Evolutionary conservation across 371 early-diverging fungal species (phyloP), one percentile per base, ranked within the genome.

Genomic region (Mucor piriformis): DNA sequence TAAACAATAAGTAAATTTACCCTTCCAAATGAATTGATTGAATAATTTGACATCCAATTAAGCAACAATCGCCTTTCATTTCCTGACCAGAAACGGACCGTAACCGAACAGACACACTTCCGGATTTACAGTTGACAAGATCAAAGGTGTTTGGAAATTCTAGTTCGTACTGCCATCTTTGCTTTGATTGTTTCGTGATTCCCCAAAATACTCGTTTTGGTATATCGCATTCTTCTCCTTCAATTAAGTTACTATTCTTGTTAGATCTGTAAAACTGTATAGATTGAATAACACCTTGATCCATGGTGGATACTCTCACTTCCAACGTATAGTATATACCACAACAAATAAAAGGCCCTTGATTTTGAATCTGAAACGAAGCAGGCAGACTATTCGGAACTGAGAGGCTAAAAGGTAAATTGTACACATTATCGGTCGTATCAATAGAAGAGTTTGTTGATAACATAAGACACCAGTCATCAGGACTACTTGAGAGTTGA

Each of bases 91-190:
- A 35, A 16, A 15, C 20, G 0, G 65, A 50, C 18, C 56, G 59
- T 38, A 65, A 23, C 40, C 56, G 32, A 15, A 65, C 25, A 7
- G 43, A 55, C 6, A 59, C 20, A 24, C 10, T 21, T 18, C 47
- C 55, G 50, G 20, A 18, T 21, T 37, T 44, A 2, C n/a, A 29
- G 7, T 7, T 20, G 2, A 29, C 18, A 8, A 62, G 16, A 37
- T 62, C 43, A 20, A 62, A 29, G 2, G 48, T 44, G 8, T 52
- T 52, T 34, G 59, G 63, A 44, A 54, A 53, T 12, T 67, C 67
- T 15, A 67, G 27, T 27, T 67, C 67, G 43, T 67, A 67, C 29
- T 62, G 62, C 67, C 67, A 67, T 29, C 43, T 54, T 21, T 29
- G 50, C 20, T 46, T 57, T 8, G 59, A 43, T 34, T 47, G 32